Evolutionary conservation across 2,329 filamentous ascomycete species (phyloP).

Genomic region (Penicillium vulpinum): DNA sequence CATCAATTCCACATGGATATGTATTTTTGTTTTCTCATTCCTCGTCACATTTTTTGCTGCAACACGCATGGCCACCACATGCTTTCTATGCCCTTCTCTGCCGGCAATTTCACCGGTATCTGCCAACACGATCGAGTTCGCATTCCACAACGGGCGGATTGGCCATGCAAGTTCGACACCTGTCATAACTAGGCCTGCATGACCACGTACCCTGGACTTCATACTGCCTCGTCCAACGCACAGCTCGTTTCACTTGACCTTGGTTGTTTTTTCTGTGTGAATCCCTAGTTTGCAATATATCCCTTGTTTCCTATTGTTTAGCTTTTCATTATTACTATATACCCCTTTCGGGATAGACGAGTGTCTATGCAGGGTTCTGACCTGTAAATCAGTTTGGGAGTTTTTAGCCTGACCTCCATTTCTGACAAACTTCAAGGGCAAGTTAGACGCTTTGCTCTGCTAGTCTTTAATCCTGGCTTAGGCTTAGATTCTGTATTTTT

Average conservation of each 20-base stretch:
- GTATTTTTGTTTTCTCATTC: background rate
- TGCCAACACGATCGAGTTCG: background rate
- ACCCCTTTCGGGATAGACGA: background rate
- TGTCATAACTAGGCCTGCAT: background rate
- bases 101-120: constrained; percentile 9
- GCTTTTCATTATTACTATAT: background rate
- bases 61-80: constrained; percentile 14
- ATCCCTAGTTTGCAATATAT: background rate
- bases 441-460: background rate
- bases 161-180: background rate
- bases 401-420: constrained; percentile 4
- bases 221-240: background rate
- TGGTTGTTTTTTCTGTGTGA: background rate
- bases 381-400: constrained; percentile 13
- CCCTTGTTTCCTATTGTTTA: constrained; percentile 20
- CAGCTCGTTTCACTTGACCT: background rate
- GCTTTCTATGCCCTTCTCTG: constrained; percentile 1
- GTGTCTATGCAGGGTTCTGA: constrained; percentile 7
- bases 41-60: constrained; percentile 16
- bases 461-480: background rate
- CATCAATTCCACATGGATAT: background rate
- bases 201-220: background rate
- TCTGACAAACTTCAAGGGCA: background rate
- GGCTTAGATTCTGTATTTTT: background rate
- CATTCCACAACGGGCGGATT: background rate